Evolutionary conservation across 2,329 filamentous ascomycete species (phyloP).

Genomic region (Neonectria sp.): DNA sequence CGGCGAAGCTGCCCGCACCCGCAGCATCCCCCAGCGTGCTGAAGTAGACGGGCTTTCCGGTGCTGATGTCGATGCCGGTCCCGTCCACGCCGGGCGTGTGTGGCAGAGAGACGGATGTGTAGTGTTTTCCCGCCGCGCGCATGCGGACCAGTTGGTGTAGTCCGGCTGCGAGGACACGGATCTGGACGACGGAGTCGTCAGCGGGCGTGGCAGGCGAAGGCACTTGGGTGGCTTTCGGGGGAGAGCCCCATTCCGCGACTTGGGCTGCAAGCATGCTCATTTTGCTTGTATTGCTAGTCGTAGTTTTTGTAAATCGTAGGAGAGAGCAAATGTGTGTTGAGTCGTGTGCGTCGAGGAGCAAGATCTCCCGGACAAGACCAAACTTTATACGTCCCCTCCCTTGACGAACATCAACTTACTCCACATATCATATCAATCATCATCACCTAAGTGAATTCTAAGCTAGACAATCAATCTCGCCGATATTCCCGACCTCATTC

Average conservation of each 20-base stretch:
- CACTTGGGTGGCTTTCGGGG: conserved; percentile 48
- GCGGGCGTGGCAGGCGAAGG: conserved; percentile 55
- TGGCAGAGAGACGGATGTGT: conserved; percentile 63
- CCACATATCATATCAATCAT: conserved; percentile 1
- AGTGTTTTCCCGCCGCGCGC: conserved; percentile 69
- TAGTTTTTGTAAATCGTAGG: background rate
- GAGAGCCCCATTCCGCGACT: conserved; percentile 57
- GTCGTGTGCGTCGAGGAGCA: background rate
- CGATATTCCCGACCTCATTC: conserved; percentile 11
- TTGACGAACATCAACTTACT: background rate
- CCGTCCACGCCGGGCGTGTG: conserved; percentile 69
- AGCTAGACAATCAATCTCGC: conserved; percentile 4
- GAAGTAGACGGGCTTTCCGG: conserved; percentile 67
- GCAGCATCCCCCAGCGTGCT: conserved; percentile 45
- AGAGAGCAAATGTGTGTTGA: background rate
- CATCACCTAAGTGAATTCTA: conserved; percentile 16
- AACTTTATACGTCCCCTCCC: conserved; percentile 13
- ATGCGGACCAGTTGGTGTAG: conserved; percentile 68
- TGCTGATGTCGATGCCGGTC: conserved; percentile 61
- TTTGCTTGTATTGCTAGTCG: background rate
- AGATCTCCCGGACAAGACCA: background rate
- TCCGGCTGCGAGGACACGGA: conserved; percentile 67
- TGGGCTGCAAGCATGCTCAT: conserved; percentile 56
- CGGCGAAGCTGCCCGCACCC: conserved; percentile 60
- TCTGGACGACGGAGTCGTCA: conserved; percentile 57